These are phyloP conservation scores for Meyerozyma sp. DNA, from an alignment of 1,139 yeast species.

Conservation along the genomic window DNA sequence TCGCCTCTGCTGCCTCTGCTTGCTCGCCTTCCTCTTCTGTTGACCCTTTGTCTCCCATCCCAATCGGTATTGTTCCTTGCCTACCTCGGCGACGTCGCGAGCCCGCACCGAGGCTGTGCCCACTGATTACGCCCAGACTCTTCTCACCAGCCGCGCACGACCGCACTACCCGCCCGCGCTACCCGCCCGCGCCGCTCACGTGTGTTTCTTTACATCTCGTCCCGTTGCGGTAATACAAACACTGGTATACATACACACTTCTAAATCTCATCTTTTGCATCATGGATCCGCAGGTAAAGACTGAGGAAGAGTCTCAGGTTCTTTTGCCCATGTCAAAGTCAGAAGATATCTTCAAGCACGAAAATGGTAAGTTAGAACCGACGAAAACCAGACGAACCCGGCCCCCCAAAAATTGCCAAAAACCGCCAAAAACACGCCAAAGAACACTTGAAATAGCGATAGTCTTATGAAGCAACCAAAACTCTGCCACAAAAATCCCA, in stretches of 20 bases:
- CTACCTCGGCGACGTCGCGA: slow-evolving; percentile 1
- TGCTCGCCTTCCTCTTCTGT: no score
- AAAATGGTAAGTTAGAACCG: slow-evolving; percentile 21
- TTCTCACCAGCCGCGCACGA: background rate
- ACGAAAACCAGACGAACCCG: no score
- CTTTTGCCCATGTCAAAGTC: background rate
- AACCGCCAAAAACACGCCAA: no score
- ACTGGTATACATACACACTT: background rate
- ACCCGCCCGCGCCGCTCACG: background rate
- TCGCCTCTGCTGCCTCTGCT: no score
- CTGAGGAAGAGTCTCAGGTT: background rate
- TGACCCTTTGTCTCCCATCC: background rate
- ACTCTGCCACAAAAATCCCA: no score
- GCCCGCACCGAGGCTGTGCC: slow-evolving; percentile 1
- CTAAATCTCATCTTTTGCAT: background rate
- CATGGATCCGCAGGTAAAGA: background rate
- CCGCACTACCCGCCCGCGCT: background rate
- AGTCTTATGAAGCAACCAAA: no score
- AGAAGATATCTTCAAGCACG: slow-evolving; percentile 19
- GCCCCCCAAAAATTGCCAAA: no score
- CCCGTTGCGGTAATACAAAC: background rate
- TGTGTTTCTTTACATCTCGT: slow-evolving; percentile 1
- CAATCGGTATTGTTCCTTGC: background rate
- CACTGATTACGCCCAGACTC: background rate
- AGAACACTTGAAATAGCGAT: no score